A percentile compares a stretch with the other conserved stretches of the same genome.
Evolutionary conservation across 306 rosid species (phyloP).

Genomic region (Gleditsia sinensis): DNA sequence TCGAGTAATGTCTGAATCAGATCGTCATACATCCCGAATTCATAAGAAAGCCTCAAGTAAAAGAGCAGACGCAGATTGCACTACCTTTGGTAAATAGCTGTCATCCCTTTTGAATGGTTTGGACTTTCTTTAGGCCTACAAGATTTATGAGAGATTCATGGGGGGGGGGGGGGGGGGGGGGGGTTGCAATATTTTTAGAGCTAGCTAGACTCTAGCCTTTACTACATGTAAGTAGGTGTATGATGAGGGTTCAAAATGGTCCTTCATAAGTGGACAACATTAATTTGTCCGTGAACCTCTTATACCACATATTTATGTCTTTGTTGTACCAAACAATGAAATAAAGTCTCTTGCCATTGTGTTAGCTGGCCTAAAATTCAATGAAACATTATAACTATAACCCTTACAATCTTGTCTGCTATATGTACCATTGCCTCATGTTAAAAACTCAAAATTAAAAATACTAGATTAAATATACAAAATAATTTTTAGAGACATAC

Average conservation of each 20-base stretch:
- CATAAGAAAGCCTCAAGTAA: too few species aligned
- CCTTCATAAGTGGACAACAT: background rate
- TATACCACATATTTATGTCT: slow-evolving; percentile 19
- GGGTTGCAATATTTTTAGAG: too few species aligned
- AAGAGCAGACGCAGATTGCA: too few species aligned
- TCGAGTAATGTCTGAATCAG: too few species aligned
- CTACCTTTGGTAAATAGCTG: background rate
- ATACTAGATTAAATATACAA: too few species aligned
- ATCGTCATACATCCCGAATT: too few species aligned
- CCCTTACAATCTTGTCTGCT: too few species aligned
- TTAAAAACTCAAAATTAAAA: too few species aligned
- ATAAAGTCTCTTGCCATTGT: background rate
- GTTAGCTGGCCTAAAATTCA: background rate
- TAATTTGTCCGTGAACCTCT: slow-evolving; percentile 11
- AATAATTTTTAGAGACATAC: too few species aligned
- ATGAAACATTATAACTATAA: too few species aligned
- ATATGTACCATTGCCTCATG: too few species aligned
- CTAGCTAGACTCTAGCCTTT: background rate
- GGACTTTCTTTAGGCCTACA: background rate
- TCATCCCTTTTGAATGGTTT: background rate
- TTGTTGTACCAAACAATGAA: background rate
- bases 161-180: too few species aligned
- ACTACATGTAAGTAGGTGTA: background rate
- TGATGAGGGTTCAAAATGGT: slow-evolving; percentile 24
- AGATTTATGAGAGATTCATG: background rate